phyloP scores from a whole-genome alignment of 1,284 basidiomycete genomes.

The Erythrobasidium hasegawianum region DNA sequence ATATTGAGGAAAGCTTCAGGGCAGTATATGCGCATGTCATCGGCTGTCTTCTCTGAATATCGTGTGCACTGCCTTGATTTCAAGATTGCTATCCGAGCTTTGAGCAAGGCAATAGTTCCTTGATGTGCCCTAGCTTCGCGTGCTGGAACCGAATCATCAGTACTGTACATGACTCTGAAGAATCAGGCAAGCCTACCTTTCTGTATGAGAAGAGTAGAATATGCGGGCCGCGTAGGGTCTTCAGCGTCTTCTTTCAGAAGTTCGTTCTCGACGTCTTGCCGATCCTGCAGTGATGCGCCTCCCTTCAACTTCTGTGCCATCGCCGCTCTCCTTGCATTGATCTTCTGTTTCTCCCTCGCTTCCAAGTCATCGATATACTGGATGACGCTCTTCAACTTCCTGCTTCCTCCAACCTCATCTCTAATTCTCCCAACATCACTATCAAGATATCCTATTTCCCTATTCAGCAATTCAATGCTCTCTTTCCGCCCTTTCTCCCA shows the following conservation, averaged over 20 bases:
- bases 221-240: constrained; percentile 55
- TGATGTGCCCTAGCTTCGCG: constrained; percentile 84
- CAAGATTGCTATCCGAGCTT: constrained; percentile 74
- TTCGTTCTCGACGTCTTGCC: constrained; percentile 36
- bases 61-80: constrained; percentile 78
- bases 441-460: constrained; percentile 76
- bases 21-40: constrained; percentile 81
- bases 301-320: constrained; percentile 51
- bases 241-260: constrained; percentile 53
- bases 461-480: constrained; percentile 73
- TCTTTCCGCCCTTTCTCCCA: constrained; percentile 81
- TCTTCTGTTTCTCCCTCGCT: constrained; percentile 68
- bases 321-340: constrained; percentile 46
- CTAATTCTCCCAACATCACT: constrained; percentile 77
- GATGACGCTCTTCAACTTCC: constrained; percentile 73
- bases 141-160: constrained; percentile 55
- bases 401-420: constrained; percentile 76
- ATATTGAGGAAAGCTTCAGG: constrained; percentile 96
- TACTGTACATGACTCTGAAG: neutral
- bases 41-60: constrained; percentile 58
- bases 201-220: constrained; percentile 81
- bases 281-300: constrained; percentile 41
- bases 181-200: constrained; percentile 61
- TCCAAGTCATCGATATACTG: constrained; percentile 79
- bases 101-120: constrained; percentile 76